Evolutionary conservation across 1,139 yeast genomes (phyloP), one percentile per base, ranked within the genome.

Genomic region (Taphrina confusa): DNA sequence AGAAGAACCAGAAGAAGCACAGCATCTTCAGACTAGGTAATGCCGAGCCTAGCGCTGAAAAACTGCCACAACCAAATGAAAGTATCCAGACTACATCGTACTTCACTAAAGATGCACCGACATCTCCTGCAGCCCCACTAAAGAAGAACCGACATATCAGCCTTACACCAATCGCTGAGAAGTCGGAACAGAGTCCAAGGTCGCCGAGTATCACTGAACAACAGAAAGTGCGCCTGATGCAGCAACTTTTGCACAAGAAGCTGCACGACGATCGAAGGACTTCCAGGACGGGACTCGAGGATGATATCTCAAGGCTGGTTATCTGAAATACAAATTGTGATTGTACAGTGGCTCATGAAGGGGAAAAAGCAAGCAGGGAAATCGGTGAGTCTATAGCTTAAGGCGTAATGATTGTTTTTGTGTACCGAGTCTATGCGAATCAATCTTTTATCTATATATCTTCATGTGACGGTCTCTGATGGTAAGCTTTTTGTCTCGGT

Each of bases 161-260:
- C 20, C 28, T 47, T 40, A 22, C 42, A 1, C 30, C 52, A 4
- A 47, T 47, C 6, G 52, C 28, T 4, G 52, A 47, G 42, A 31
- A 22, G 20, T 12, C 25, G 12, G 52, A 47, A 42, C 31, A 47
- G 31, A 34, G 52, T 31, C 39, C 52, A 12, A 8, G 52, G 16
- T 4, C 39, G 4, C 14, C 52, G 42, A 27, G 16, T 14, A 33
- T 47, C 42, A 33, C 42, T 31, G 52, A 47, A 9, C 52, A 47
- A 47, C 52, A 47, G 30, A 31, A 34, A 23, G 52, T 47, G 4
- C 31, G 40, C n/a, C 42, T 47, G 20, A 47, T 47, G 52, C 52
- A 47, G 30, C 40, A 47, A 18, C 33, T 47, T n/a, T 42, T 47
- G 28, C 52, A 47, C 27, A 47, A 47, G 20, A 47, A 47, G 31